Percentiles rank a stretch among this genome's conserved stretches.
Conservation (phyloP, 1,139 yeast genomes). For the Debaryomyces sp. region DNA sequence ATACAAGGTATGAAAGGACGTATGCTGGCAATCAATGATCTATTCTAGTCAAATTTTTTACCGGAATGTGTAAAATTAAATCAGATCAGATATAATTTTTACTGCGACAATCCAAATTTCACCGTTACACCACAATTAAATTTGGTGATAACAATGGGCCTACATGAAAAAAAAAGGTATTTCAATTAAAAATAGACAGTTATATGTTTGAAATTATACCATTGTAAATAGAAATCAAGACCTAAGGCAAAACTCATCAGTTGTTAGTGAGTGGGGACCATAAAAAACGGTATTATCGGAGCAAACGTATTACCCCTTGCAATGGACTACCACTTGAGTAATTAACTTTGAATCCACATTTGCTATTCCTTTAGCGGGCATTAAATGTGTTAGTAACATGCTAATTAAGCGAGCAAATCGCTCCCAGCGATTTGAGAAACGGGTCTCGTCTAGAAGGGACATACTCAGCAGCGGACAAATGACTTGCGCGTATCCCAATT, state of each 20-base stretch:
- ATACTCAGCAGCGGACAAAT: not conserved
- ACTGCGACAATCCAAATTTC: conserved; percentile 3
- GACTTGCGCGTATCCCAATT: not conserved
- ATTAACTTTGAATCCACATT: not conserved
- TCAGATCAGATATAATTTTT: conserved; percentile 4
- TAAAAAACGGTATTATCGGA: not conserved
- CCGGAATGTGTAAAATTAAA: conserved; percentile 4
- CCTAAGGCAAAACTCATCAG: not conserved
- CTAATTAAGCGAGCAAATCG: not conserved
- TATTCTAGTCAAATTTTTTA: not conserved
- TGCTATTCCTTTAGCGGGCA: not conserved
- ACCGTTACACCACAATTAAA: not conserved
- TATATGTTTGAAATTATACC: not conserved
- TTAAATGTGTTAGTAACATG: not conserved
- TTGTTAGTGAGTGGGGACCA: not conserved
- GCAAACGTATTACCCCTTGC: not conserved
- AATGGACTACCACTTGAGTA: not conserved
- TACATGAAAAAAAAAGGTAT: not conserved
- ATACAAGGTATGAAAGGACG: not conserved
- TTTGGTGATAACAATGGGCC: not conserved
- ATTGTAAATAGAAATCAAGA: not conserved
- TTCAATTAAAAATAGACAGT: not conserved
- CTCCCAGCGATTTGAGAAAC: not conserved
- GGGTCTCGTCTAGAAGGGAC: not conserved
- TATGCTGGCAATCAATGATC: not conserved